Percentiles rank a stretch among this genome's conserved stretches.
These are phyloP conservation scores for Aspergillus glaucus DNA, from an alignment of 2,329 filamentous ascomycete genomes.

Conservation along the genomic window DNA sequence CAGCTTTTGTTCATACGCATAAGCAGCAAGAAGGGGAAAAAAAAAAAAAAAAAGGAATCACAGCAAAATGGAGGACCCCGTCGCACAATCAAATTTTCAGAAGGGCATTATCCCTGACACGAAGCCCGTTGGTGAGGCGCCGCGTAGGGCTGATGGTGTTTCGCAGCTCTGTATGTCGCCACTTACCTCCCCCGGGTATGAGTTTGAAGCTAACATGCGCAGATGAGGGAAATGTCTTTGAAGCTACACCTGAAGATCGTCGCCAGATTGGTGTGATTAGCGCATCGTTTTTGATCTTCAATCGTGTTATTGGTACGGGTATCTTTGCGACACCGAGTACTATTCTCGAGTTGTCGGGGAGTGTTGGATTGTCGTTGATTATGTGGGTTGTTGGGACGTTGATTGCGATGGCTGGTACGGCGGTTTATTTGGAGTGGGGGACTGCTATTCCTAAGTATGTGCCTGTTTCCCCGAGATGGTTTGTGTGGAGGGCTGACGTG, in stretches of 20 bases:
- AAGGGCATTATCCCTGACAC: slow-evolving; percentile 16
- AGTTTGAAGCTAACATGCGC: not conserved
- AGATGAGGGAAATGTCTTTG: slow-evolving; percentile 33
- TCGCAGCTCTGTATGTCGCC: slow-evolving; percentile 26
- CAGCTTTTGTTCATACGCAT: too few species aligned
- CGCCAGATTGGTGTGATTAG: slow-evolving; percentile 37
- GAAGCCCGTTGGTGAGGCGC: slow-evolving; percentile 18
- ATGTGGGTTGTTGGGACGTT: slow-evolving; percentile 46
- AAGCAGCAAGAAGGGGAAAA: not conserved
- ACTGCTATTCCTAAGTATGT: slow-evolving; percentile 41
- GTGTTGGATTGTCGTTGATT: slow-evolving; percentile 42
- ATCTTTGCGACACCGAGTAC: slow-evolving; percentile 46
- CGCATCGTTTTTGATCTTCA: slow-evolving; percentile 44
- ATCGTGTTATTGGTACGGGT: slow-evolving; percentile 45
- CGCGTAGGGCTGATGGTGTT: slow-evolving; percentile 25
- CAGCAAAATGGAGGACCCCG: slow-evolving; percentile 10
- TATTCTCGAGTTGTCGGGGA: slow-evolving; percentile 40
- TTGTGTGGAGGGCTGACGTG: not conserved
- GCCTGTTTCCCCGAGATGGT: too few species aligned
- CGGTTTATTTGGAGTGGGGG: slow-evolving; percentile 45
- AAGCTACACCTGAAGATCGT: slow-evolving; percentile 28
- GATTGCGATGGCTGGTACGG: slow-evolving; percentile 42
- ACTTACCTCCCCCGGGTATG: not conserved
- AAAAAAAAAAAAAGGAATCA: not conserved
- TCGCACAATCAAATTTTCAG: slow-evolving; percentile 7